A percentile compares a stretch with the other conserved stretches of the same genome.
Evolutionary conservation across 2,329 filamentous ascomycete species (phyloP).

Genomic region (Fusarium subtropicale): DNA sequence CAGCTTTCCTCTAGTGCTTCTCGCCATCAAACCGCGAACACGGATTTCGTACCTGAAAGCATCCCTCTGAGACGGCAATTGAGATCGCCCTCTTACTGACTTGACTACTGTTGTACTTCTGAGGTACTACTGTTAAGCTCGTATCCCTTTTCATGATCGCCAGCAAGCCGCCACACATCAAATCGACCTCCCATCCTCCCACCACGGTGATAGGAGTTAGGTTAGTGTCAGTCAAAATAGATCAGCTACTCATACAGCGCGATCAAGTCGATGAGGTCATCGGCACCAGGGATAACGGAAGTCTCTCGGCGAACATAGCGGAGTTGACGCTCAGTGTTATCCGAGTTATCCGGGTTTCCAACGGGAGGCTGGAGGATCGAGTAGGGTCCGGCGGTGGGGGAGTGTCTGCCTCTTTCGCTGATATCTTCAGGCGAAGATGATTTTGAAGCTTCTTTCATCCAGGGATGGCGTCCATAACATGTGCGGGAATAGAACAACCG

Average conservation of each 20-base stretch:
- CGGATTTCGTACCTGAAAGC: not conserved
- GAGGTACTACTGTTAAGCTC: not conserved
- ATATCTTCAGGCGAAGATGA: not conserved
- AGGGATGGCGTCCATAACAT: slow-evolving; percentile 8
- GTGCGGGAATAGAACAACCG: not conserved
- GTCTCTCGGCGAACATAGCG: slow-evolving; percentile 7
- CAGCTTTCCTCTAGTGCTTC: not conserved
- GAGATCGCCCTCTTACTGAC: not conserved
- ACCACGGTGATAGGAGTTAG: no score
- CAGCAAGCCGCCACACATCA: not conserved
- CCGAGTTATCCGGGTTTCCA: not conserved
- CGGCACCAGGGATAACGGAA: not conserved
- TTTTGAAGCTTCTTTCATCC: not conserved
- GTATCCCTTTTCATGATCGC: not conserved
- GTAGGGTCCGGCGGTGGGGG: not conserved
- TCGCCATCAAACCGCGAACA: no score
- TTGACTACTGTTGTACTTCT: not conserved
- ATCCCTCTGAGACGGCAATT: not conserved
- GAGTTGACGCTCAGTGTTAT: not conserved
- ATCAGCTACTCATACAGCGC: not conserved
- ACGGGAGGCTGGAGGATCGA: not conserved
- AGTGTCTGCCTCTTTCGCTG: not conserved
- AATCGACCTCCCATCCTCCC: not conserved
- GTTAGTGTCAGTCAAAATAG: not conserved
- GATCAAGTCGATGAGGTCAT: not conserved